These are phyloP conservation scores for Collybia sordida DNA, from an alignment of 768 basidiomycete species.

Conservation along the genomic window DNA sequence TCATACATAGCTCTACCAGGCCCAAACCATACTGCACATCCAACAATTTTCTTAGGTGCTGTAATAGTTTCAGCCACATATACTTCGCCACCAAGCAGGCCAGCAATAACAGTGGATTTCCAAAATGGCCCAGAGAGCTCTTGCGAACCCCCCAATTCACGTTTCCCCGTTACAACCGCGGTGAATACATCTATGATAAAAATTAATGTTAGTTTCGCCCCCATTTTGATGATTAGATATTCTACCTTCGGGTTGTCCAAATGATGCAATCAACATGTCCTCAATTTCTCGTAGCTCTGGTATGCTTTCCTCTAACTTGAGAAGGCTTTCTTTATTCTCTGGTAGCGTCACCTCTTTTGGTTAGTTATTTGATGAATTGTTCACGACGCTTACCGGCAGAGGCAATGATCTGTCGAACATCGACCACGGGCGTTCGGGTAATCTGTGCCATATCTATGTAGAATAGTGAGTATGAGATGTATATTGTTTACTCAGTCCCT, in stretches of 20 bases:
- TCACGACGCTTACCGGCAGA: neutral
- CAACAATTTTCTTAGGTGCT: constrained; percentile 8
- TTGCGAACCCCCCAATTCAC: constrained; percentile 1
- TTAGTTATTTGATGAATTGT: neutral
- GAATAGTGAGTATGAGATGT: too few species aligned
- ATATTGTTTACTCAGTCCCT: too few species aligned
- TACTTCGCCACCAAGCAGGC: constrained; percentile 12
- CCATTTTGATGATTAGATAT: neutral
- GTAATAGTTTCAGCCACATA: constrained; percentile 14
- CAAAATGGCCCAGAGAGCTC: constrained; percentile 8
- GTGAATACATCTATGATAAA: constrained; percentile 6
- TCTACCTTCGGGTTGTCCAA: constrained; percentile 1
- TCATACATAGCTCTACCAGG: constrained; percentile 11
- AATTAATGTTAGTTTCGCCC: neutral
- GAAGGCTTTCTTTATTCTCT: neutral
- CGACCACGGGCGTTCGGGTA: neutral
- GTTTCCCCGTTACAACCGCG: constrained; percentile 2
- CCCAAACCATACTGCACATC: constrained; percentile 14
- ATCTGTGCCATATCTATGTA: too few species aligned
- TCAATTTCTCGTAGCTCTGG: neutral
- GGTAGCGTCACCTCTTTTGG: neutral
- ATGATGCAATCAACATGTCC: constrained; percentile 1
- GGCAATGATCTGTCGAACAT: neutral
- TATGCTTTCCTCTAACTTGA: neutral
- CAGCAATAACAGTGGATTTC: constrained; percentile 5